Conservation (phyloP, 1,284 basidiomycete species). For the Meira miltonrushii region DNA sequence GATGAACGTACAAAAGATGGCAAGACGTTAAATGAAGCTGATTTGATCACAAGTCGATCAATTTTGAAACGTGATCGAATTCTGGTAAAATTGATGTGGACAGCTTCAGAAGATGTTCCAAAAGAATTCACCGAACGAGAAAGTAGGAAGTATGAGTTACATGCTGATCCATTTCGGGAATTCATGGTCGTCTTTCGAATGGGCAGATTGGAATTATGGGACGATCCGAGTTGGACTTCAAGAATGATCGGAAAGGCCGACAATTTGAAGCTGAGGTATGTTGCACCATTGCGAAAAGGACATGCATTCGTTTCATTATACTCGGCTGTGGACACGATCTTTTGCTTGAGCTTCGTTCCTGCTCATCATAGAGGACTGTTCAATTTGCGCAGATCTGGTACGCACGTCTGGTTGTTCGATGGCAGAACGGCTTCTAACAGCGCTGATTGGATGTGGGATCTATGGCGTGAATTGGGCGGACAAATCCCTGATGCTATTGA, state of each 20-base stretch:
- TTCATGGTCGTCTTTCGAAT: slow-evolving; percentile 73
- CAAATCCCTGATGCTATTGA: slow-evolving; percentile 57
- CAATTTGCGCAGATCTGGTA: slow-evolving; percentile 57
- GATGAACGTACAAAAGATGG: background rate
- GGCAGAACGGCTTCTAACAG: slow-evolving; percentile 60
- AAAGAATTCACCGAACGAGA: slow-evolving; percentile 65
- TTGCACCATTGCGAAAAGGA: slow-evolving; percentile 63
- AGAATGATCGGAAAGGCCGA: slow-evolving; percentile 27
- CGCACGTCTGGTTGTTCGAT: slow-evolving; percentile 74
- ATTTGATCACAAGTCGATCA: slow-evolving; percentile 23
- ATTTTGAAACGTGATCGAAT: slow-evolving; percentile 66
- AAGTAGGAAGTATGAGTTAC: slow-evolving; percentile 58
- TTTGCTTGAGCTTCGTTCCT: slow-evolving; percentile 63
- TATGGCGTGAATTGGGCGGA: slow-evolving; percentile 66
- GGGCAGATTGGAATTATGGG: slow-evolving; percentile 69
- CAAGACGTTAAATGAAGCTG: slow-evolving; percentile 4
- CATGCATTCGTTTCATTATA: slow-evolving; percentile 68
- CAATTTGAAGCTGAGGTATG: slow-evolving; percentile 61
- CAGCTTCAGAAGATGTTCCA: slow-evolving; percentile 59
- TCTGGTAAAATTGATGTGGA: slow-evolving; percentile 69
- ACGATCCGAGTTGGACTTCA: slow-evolving; percentile 60
- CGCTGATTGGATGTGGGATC: slow-evolving; percentile 74
- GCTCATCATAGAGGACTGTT: slow-evolving; percentile 56
- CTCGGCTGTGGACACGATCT: slow-evolving; percentile 73
- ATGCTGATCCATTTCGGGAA: slow-evolving; percentile 68